phyloP scores from a whole-genome alignment of 805 yeast species.

The Danielia oregonensis region DNA sequence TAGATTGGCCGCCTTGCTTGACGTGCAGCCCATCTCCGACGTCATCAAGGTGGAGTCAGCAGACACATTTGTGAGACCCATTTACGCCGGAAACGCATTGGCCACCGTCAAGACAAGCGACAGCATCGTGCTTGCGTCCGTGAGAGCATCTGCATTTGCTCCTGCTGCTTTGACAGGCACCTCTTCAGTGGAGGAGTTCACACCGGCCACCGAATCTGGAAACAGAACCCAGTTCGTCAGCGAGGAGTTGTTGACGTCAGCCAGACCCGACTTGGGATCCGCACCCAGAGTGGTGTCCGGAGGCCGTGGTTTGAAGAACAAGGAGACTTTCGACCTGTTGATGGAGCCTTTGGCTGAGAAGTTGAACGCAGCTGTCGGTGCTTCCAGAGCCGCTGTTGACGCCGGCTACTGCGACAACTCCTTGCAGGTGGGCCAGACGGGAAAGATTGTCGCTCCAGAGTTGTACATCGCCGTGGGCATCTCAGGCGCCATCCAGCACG shows the following conservation, averaged over 20 bases:
- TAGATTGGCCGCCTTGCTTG: constrained; percentile 78
- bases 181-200: constrained; percentile 49
- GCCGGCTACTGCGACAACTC: constrained; percentile 95
- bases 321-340: constrained; percentile 76
- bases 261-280: constrained; percentile 86
- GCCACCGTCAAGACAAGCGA: constrained; percentile 76
- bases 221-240: constrained; percentile 62
- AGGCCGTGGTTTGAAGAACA: constrained; percentile 89
- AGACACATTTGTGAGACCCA: constrained; percentile 84
- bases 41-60: constrained; percentile 62
- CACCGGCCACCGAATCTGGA: constrained; percentile 31
- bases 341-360: constrained; percentile 82
- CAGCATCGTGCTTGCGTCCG: constrained; percentile 62
- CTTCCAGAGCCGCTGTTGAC: constrained; percentile 97
- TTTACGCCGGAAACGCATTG: constrained; percentile 93
- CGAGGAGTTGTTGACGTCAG: constrained; percentile 70
- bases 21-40: constrained; percentile 86
- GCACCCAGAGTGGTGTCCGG: constrained; percentile 85
- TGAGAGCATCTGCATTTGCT: constrained; percentile 80
- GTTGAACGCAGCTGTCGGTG: constrained; percentile 91
- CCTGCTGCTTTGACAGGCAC: constrained; percentile 28
- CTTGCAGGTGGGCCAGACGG: constrained; percentile 96
- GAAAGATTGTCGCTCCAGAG: constrained; percentile 96
- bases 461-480: constrained; percentile 90
- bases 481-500: constrained; percentile 96